A percentile compares a stretch with the other conserved stretches of the same genome.
These are phyloP conservation scores for Pneumocystis jirovecii DNA, from an alignment of 1,139 yeast species.

Conservation along the genomic window DNA sequence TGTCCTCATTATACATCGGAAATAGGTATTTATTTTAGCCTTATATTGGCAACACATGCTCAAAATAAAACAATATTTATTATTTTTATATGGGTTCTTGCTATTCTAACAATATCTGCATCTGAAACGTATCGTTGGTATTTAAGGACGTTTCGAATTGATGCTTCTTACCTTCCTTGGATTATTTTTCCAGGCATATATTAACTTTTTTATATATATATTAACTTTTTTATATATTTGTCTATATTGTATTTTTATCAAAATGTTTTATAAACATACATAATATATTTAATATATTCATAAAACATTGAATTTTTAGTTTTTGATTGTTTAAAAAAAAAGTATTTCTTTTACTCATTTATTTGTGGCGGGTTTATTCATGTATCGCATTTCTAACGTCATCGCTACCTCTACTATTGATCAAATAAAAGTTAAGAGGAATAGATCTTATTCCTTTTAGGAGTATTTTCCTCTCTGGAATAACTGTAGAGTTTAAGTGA, in stretches of 20 bases:
- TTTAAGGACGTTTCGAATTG: conserved; percentile 3
- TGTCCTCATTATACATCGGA: conserved; percentile 82
- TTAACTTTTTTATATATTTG: background rate
- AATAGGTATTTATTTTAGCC: conserved; percentile 41
- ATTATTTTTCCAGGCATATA: conserved; percentile 3
- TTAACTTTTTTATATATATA: conserved; percentile 2
- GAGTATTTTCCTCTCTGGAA: background rate
- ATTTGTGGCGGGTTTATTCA: background rate
- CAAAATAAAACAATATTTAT: conserved; percentile 4
- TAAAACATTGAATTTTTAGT: background rate
- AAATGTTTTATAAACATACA: background rate
- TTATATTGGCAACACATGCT: conserved; percentile 16
- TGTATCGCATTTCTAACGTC: background rate
- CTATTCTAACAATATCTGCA: conserved; percentile 5
- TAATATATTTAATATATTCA: background rate
- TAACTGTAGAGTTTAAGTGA: background rate
- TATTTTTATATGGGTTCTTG: conserved; percentile 6
- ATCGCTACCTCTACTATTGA: background rate
- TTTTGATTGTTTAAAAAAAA: background rate
- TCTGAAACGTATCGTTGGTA: conserved; percentile 7
- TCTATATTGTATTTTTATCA: background rate
- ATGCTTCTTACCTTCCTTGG: conserved; percentile 6
- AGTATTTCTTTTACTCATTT: background rate
- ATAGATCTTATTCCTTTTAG: background rate
- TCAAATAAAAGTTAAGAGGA: background rate